Percentiles rank a stretch among this genome's conserved stretches.
These are phyloP conservation scores for Nannochloris sp. DNA, from an alignment of 139 green algal species.

Conservation along the genomic window DNA sequence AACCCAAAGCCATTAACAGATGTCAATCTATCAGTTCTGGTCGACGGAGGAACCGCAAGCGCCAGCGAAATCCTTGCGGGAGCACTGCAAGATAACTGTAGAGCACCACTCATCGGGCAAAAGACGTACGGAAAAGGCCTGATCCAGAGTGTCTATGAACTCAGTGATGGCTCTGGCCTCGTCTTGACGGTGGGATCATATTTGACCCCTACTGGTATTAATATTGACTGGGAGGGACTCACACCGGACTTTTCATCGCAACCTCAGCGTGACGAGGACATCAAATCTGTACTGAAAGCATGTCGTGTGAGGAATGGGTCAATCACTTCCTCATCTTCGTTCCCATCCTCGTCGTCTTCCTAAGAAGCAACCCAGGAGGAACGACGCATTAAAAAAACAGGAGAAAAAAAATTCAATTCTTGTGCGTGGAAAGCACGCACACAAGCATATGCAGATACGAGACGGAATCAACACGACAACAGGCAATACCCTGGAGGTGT, in stretches of 20 bases:
- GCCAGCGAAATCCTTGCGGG: slow-evolving; percentile 84
- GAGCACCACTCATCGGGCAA: slow-evolving; percentile 66
- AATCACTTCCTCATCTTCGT: no score
- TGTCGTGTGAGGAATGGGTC: no score
- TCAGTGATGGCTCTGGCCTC: slow-evolving; percentile 80
- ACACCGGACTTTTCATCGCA: slow-evolving; percentile 48
- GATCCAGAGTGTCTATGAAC: slow-evolving; percentile 94
- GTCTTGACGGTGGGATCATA: slow-evolving; percentile 93
- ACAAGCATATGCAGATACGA: no score
- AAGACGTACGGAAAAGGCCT: slow-evolving; percentile 92
- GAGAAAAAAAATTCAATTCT: no score
- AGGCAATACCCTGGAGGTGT: no score
- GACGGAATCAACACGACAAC: no score
- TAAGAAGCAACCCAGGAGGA: no score
- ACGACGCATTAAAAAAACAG: no score
- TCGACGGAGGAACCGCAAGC: slow-evolving; percentile 79
- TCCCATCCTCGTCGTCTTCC: no score
- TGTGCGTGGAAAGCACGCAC: no score
- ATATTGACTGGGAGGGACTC: slow-evolving; percentile 68
- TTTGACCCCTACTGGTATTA: slow-evolving; percentile 62
- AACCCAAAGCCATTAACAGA: slow-evolving; percentile 18
- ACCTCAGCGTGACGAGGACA: neutral
- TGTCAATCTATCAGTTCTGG: slow-evolving; percentile 58
- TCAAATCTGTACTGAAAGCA: no score
- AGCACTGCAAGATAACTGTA: slow-evolving; percentile 92